These are phyloP conservation scores for Lotmaria passim DNA, from an alignment of 208 protist species.

Conservation along the genomic window DNA sequence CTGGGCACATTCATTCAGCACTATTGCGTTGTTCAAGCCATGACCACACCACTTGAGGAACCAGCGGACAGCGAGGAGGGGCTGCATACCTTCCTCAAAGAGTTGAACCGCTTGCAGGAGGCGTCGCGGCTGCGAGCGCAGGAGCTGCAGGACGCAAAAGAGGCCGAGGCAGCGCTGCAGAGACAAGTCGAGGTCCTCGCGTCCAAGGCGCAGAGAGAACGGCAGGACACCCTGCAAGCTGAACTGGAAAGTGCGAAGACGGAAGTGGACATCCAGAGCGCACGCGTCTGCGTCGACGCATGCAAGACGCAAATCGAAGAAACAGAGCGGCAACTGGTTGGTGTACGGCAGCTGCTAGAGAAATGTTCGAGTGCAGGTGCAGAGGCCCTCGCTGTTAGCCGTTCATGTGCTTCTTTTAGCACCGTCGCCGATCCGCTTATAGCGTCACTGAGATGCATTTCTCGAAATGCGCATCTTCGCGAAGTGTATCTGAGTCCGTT, in stretches of 20 bases:
- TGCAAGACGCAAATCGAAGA: background rate
- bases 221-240: conserved; percentile 18
- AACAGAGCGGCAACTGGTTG: background rate
- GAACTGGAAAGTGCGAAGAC: conserved; percentile 9
- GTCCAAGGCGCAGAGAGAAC: conserved; percentile 1
- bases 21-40: no score
- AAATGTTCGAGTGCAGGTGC: no score
- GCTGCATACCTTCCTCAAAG: conserved; percentile 26
- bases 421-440: background rate
- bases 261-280: background rate
- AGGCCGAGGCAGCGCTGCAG: conserved; percentile 4
- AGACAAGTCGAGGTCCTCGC: background rate
- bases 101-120: conserved; percentile 32
- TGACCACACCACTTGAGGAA: background rate
- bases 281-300: background rate
- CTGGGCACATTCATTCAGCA: no score
- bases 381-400: background rate
- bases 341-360: background rate
- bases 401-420: background rate
- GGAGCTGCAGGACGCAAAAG: conserved; percentile 14
- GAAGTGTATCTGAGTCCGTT: background rate
- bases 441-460: background rate
- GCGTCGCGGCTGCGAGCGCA: background rate
- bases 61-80: background rate
- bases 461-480: background rate